Conservation (phyloP, 352 stramenopile species). For the Hyphochytrium catenoides region DNA sequence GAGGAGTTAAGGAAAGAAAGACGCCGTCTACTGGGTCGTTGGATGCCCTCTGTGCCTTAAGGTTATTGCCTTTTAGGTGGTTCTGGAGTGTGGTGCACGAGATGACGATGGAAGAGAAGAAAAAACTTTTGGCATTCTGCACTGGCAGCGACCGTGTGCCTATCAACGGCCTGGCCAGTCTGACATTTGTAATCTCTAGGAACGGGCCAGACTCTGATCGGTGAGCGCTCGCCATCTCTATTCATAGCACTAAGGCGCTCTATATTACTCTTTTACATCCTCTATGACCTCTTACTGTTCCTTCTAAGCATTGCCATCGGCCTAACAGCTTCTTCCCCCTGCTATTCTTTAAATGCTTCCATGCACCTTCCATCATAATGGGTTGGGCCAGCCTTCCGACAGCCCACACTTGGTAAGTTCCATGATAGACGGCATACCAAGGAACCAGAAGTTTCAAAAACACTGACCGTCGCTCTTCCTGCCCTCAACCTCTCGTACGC, state of each 20-base stretch:
- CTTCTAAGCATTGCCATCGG: constrained; percentile 4
- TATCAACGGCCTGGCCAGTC: constrained; percentile 40
- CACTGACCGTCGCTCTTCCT: constrained; percentile 1
- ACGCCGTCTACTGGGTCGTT: no score
- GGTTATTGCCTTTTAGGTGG: constrained; percentile 12
- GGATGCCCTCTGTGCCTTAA: background rate
- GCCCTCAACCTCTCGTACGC: background rate
- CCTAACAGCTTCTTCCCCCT: no score
- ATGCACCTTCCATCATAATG: no score
- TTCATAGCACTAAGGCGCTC: no score
- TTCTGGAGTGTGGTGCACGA: constrained; percentile 59
- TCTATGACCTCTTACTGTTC: background rate
- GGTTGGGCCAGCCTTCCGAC: constrained; percentile 55
- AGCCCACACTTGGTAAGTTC: constrained; percentile 43
- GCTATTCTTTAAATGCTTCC: no score
- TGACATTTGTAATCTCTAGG: constrained; percentile 55
- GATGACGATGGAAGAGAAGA: constrained; percentile 47
- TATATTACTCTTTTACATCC: background rate
- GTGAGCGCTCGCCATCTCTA: no score
- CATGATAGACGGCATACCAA: no score
- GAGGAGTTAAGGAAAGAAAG: no score
- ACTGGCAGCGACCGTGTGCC: constrained; percentile 58
- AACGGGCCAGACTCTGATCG: constrained; percentile 41
- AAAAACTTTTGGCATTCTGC: constrained; percentile 52
- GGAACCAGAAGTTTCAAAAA: no score